Evolutionary conservation across 208 protist genomes (phyloP), one percentile per base, ranked within the genome.

Genomic region (Crithidia fasciculata): DNA sequence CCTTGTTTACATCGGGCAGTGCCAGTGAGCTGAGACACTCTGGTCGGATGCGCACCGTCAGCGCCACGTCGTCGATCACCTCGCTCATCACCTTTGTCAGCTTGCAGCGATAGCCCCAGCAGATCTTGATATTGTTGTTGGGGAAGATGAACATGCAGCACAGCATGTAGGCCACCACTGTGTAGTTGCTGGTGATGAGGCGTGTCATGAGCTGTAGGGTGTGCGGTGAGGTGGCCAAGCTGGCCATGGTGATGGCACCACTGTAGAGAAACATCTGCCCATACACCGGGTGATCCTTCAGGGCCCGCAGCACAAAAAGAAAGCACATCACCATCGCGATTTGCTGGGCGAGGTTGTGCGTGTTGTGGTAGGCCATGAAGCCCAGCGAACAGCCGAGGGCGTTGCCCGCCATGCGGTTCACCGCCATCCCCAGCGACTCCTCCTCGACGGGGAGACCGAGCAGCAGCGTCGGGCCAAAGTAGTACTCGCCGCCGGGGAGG

Each of bases 131-230:
- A 12, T 78, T 66, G 69, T 85, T 84, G 56, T 81, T 78, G 13
- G 82, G 86, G 63, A 90, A 90, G 63, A 90, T 74, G 55, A 90
- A 72, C 41, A 85, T 81, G 57, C 82, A 81, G 60, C 79, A 81
- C 44, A 82, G 63, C 47, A 82, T 80, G 68, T 86, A 90, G 57
- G 74, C 71, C 37, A 82, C 65, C 2, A 87, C 68, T 13, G 80
- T 71, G 60, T 86, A 87, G 47, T 55, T 47, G 66, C 74, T 83
- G 8, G 76, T 75, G 0, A 86, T 47, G 8, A 86, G 13, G 44
- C 86, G 86, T 2, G 66, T 76, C 18, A 84, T 45, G 10, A 84
- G 52, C 64, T 80, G 62, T 41, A 69, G 4, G 9, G 62, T 74
- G 5, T 43, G 10, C 5, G 65, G 39, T 15, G 73, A 71, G 12